phyloP scores from a whole-genome alignment of 2,329 filamentous ascomycete species.

The Cryphonectria naterciae region DNA sequence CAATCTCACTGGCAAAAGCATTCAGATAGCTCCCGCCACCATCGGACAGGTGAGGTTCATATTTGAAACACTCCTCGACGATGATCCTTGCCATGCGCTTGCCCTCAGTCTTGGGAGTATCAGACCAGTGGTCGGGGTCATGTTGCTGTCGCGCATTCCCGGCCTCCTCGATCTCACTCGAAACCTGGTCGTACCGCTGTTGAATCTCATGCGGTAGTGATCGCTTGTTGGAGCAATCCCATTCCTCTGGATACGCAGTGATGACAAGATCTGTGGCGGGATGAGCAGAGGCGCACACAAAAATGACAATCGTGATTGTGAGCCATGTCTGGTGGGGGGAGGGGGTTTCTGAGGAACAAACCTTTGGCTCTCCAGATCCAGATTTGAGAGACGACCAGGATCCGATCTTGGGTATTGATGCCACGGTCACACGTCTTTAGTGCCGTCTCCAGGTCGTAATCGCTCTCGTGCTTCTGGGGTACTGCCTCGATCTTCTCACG shows the following conservation, averaged over 20 bases:
- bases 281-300: not conserved
- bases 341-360: not conserved
- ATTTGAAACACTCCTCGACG: slow-evolving; percentile 6
- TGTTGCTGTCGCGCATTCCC: not conserved
- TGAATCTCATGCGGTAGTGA: not conserved
- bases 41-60: not conserved
- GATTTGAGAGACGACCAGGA: not conserved
- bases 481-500: not conserved
- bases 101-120: not conserved
- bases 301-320: not conserved
- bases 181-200: slow-evolving; percentile 2
- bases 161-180: not conserved
- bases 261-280: not conserved
- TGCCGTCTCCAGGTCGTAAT: not conserved
- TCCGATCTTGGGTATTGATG: not conserved
- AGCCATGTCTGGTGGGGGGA: not conserved
- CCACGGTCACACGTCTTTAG: not conserved
- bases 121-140: not conserved
- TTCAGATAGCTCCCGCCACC: slow-evolving; percentile 4
- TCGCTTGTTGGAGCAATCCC: slow-evolving; percentile 1
- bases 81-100: not conserved
- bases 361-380: not conserved
- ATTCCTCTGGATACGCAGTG: not conserved
- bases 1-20: slow-evolving; percentile 5
- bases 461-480: not conserved